These are phyloP conservation scores for Mycena metata DNA, from an alignment of 768 basidiomycete species.

Conservation along the genomic window DNA sequence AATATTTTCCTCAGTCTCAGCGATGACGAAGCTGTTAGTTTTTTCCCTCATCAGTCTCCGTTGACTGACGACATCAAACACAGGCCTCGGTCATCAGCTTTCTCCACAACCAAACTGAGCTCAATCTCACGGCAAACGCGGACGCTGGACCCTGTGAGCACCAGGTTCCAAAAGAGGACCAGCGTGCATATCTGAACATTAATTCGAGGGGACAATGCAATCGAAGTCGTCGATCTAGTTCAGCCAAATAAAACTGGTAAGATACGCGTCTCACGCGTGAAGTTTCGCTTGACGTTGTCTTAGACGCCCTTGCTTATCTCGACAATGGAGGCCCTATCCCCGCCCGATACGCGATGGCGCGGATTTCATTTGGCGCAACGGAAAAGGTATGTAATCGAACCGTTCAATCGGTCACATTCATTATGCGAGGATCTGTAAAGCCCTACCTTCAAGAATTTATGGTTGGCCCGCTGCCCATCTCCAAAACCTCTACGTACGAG, in stretches of 20 bases:
- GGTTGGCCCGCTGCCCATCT: constrained; percentile 41
- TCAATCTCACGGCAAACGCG: constrained; percentile 38
- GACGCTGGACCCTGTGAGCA: constrained; percentile 34
- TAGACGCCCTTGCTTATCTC: constrained; percentile 38
- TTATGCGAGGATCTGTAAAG: constrained; percentile 1
- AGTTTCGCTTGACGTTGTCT: background rate
- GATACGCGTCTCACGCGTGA: background rate
- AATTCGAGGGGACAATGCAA: constrained; percentile 39
- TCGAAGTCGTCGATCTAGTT: constrained; percentile 38
- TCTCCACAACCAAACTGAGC: constrained; percentile 38
- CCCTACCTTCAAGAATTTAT: constrained; percentile 38
- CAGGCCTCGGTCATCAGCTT: constrained; percentile 39
- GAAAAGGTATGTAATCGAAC: constrained; percentile 26
- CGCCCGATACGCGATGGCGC: constrained; percentile 36
- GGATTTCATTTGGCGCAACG: constrained; percentile 39
- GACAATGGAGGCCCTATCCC: constrained; percentile 31
- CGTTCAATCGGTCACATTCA: background rate
- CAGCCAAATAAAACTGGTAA: constrained; percentile 41
- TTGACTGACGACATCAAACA: background rate
- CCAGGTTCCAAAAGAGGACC: background rate
- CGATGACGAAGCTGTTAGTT: constrained; percentile 37
- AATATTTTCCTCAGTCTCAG: constrained; percentile 38
- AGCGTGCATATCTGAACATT: no score
- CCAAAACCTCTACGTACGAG: constrained; percentile 32
- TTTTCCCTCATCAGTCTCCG: constrained; percentile 7